Evolutionary conservation across 768 basidiomycete species (phyloP), one percentile per base, ranked within the genome.

Genomic region (Kwoniella newhampshirensis): DNA sequence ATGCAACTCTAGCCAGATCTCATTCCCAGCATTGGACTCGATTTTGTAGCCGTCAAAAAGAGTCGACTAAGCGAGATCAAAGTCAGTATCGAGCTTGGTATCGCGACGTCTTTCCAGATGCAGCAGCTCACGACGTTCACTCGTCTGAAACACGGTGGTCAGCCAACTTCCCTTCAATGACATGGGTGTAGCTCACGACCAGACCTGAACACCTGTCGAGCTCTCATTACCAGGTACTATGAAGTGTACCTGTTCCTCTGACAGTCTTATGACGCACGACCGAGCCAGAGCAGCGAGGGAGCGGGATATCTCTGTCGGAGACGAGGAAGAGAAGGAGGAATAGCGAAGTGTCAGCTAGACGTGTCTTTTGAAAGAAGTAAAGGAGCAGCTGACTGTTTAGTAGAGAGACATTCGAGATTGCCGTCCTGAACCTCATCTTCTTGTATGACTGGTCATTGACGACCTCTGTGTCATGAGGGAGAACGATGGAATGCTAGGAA

Each of bases 181-280:
- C 11, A 9, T 1, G 30, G 4, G 30, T 3, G 18, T 23, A 21
- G 66, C 75, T 68, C 51, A 76, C 75, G 75, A 76, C 75, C 75
- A 76, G 1, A 76, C 72, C 54, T 76, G 73, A 2, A 76, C 75
- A 30, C 75, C 75, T 55, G 71, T 71, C 35, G 61, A 66, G 3
- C 70, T 70, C 57, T 76, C 75, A 48, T 68, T 73, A 0, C 64
- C 73, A 2, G 75, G 67, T 4, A 76, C 71, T 48, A 76, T 76
- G 46, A 76, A 76, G 27, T 71, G 60, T 0, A 75, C 68, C 27
- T 60, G 69, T 18, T 73, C 70, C 1, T 61, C 55, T n/a, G 65
- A 61, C 12, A 76, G 56, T 3, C 67, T 59, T 39, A 76, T 68
- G 3, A 70, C 59, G 40, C 75, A 76, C 32, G 52, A 30, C 37